Conservation (phyloP, 1,284 basidiomycete genomes). For the Ceratorhiza oryzae-sativae region DNA sequence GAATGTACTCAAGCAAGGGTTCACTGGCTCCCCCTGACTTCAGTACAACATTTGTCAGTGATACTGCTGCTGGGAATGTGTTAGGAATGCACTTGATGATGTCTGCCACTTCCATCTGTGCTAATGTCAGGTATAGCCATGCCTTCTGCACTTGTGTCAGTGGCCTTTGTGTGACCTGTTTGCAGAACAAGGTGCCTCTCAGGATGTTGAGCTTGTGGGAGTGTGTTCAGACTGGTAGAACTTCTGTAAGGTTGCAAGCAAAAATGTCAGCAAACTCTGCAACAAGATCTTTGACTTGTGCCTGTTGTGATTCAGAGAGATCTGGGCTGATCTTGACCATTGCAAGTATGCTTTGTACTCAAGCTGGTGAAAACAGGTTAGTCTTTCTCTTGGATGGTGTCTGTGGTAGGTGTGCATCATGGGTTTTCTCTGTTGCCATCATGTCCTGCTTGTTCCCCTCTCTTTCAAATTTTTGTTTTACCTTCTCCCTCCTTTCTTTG, state of each 20-base stretch:
- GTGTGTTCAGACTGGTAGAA: slow-evolving; percentile 38
- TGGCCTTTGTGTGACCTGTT: slow-evolving; percentile 41
- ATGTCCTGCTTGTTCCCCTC: no score
- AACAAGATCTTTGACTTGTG: background rate
- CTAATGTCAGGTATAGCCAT: slow-evolving; percentile 48
- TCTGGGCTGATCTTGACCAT: slow-evolving; percentile 44
- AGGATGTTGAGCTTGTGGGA: slow-evolving; percentile 45
- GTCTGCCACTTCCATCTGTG: slow-evolving; percentile 50
- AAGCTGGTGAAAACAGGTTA: slow-evolving; percentile 45
- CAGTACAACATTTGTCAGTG: slow-evolving; percentile 48
- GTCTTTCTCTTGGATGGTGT: slow-evolving; percentile 36
- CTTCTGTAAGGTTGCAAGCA: slow-evolving; percentile 14
- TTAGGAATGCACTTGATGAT: slow-evolving; percentile 48
- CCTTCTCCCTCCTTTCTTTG: no score
- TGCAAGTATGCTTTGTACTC: slow-evolving; percentile 45
- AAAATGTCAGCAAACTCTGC: slow-evolving; percentile 7
- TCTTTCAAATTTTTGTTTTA: no score
- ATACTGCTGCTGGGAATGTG: slow-evolving; percentile 48
- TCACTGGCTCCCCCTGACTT: slow-evolving; percentile 49
- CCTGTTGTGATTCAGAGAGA: slow-evolving; percentile 36
- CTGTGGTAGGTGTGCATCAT: no score
- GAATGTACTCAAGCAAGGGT: slow-evolving; percentile 48
- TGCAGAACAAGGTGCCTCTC: slow-evolving; percentile 34
- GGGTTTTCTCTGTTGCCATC: no score
- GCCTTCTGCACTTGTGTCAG: slow-evolving; percentile 48